Evolutionary conservation across 1,284 basidiomycete genomes (phyloP), one percentile per base, ranked within the genome.

Genomic region (Ceratobasidium sp.): DNA sequence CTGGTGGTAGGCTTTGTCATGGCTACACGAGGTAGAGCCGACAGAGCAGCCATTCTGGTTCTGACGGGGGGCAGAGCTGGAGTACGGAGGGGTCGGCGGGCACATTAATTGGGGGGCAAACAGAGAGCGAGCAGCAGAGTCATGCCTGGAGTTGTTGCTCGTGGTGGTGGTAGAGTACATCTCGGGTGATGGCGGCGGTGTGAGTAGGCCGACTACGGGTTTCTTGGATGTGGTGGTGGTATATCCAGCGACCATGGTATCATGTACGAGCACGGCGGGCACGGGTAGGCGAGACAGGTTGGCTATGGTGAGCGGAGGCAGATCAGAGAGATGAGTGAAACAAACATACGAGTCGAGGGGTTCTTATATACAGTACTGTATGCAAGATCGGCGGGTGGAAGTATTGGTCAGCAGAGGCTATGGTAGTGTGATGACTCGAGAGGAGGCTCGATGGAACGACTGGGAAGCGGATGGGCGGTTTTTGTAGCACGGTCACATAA

Each of bases 401-500:
- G 46, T 1, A 4, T 18, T 43, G 21, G 59, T 53, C 39, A 43
- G 59, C 41, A 61, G 50, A 43, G 50, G 62, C 48, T 21, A 28
- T 52, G 46, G 18, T 34, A 46, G 61, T 53, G 61, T 53, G 61
- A 67, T 67, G 62, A 67, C 62, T 67, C 62, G 62, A 23, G 43
- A 53, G 10, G 36, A 14, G 14, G 21, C 9, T n/a, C 45, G 62
- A 36, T 67, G 62, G 32, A 39, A 46, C 16, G 21, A 9, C n/a
- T 26, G 32, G 18, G 32, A 26, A 30, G 61, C 12, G 21, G 48
- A 67, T 67, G 62, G 21, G 50, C 48, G 62, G 48, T 65, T 52
- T 67, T 39, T 52, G 62, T 67, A 67, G 39, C 34, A 34, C 46
- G 21, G 46, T 23, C 26, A 18, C n/a, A 67, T 41, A 67, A 67